Conservation (phyloP, 148 eudicot species). For the Rhododendron ovatum region DNA sequence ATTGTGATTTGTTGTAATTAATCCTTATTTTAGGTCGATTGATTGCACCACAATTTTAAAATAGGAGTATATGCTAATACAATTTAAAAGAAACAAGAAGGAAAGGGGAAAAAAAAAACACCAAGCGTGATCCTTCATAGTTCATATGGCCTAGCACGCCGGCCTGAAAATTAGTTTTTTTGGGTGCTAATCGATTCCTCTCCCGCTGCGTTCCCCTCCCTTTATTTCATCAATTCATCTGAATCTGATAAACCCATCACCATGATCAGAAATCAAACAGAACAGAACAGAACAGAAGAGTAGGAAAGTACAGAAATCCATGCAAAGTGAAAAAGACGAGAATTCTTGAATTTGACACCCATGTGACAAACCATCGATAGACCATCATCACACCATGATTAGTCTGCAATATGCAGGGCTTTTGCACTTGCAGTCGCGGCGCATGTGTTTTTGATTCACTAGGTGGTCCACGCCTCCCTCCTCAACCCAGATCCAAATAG, state of each 20-base stretch:
- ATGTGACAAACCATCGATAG: background rate
- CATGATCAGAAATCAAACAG: background rate
- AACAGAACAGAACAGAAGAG: background rate
- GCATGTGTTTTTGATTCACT: background rate
- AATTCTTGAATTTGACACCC: background rate
- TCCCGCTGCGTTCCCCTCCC: background rate
- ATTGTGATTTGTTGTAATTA: background rate
- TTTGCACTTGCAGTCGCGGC: background rate
- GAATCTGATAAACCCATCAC: background rate
- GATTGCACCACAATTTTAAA: background rate
- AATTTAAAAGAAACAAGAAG: background rate
- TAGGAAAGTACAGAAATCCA: too few relatives aligned
- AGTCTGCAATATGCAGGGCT: background rate
- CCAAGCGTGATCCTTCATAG: background rate
- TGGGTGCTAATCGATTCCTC: background rate
- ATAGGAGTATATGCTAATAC: background rate
- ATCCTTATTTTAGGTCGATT: background rate
- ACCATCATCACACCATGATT: background rate
- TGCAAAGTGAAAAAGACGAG: background rate
- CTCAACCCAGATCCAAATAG: background rate
- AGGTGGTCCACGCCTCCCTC: background rate
- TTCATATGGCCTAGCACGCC: background rate
- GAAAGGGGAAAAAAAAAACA: background rate
- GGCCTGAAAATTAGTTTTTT: background rate
- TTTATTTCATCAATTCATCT: background rate